These are phyloP conservation scores for Forsythia viridissima DNA, from an alignment of 257 asterid genomes.

Conservation along the genomic window DNA sequence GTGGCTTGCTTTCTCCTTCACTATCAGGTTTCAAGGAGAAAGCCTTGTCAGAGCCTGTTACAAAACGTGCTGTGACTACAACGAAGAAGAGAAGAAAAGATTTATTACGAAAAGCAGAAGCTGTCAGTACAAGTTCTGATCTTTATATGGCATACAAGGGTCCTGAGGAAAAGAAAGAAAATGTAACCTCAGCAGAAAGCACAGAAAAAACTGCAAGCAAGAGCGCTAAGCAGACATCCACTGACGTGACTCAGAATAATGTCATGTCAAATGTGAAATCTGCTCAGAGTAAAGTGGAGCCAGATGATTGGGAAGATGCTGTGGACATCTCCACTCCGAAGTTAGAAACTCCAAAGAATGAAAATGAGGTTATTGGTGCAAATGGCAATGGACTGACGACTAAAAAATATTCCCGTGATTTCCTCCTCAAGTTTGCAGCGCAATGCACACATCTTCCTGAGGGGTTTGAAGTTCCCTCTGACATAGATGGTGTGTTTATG, in stretches of 20 bases:
- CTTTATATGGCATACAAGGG: conserved; percentile 29
- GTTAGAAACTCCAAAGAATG: conserved; percentile 13
- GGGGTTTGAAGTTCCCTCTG: conserved; percentile 26
- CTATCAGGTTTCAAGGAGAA: conserved; percentile 31
- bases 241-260: conserved; percentile 9
- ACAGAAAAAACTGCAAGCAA: conserved; percentile 9
- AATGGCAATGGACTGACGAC: neutral
- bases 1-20: conserved; percentile 10
- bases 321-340: conserved; percentile 22
- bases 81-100: conserved; percentile 26
- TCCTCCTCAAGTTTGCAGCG: conserved; percentile 26
- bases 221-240: conserved; percentile 9
- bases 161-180: conserved; percentile 25
- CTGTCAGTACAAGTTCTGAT: conserved; percentile 28
- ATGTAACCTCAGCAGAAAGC: conserved; percentile 25
- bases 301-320: conserved; percentile 33
- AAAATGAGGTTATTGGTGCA: neutral
- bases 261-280: conserved; percentile 13
- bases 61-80: conserved; percentile 15
- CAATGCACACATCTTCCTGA: conserved; percentile 30
- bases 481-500: conserved; percentile 22
- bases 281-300: conserved; percentile 24
- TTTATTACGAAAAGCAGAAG: conserved; percentile 27
- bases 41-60: conserved; percentile 26
- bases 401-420: conserved; percentile 34